Percentiles rank a stretch among this genome's conserved stretches.
Evolutionary conservation across 1,284 basidiomycete species (phyloP).

Genomic region (Ceratobasidium papillatum): DNA sequence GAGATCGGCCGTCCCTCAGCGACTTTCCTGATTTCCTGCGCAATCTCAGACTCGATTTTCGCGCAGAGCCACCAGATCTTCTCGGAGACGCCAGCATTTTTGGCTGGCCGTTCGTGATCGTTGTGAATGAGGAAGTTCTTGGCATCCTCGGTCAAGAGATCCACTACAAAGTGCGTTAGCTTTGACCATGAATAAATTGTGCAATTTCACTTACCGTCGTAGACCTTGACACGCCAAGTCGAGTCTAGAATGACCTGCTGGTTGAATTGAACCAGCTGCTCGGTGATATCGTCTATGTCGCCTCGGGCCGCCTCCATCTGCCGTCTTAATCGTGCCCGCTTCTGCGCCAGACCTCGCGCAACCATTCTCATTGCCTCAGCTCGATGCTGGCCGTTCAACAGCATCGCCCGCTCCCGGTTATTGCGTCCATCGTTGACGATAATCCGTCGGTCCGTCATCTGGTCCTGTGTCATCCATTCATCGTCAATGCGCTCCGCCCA

Average conservation of each 20-base stretch:
- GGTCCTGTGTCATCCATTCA: neutral
- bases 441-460: neutral
- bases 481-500: neutral
- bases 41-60: neutral
- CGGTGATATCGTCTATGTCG: neutral
- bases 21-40: neutral
- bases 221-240: neutral
- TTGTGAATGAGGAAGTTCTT: constrained; percentile 5
- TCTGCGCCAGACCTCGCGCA: neutral
- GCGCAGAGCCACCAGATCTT: neutral
- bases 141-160: neutral
- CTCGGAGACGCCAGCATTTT: neutral
- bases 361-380: neutral
- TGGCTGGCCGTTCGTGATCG: neutral
- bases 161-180: neutral
- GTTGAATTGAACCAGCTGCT: neutral
- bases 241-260: neutral
- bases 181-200: neutral
- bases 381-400: neutral
- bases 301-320: neutral
- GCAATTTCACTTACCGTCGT: neutral
- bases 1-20: neutral
- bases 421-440: neutral
- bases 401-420: neutral
- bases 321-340: neutral